Conservation (phyloP, 805 yeast genomes). For the Torulaspora franciscae region DNA sequence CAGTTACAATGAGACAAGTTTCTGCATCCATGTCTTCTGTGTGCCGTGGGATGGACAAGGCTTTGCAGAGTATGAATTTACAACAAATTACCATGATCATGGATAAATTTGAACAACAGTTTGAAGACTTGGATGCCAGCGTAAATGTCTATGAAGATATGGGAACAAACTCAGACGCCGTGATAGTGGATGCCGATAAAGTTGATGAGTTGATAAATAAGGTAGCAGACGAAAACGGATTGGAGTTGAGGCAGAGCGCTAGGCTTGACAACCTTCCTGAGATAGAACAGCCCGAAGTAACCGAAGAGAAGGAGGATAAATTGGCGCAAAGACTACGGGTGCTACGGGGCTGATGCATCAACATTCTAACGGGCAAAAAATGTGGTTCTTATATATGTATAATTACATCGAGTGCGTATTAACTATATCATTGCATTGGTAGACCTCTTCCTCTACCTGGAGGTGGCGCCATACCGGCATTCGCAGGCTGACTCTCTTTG, state of each 20-base stretch:
- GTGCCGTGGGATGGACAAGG: conserved; percentile 93
- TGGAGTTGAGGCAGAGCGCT: conserved; percentile 83
- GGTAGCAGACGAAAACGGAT: conserved; percentile 96
- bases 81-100: conserved; percentile 89
- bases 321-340: conserved; percentile 88
- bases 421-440: conserved; percentile 36
- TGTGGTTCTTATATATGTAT: conserved; percentile 4
- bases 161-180: conserved; percentile 81
- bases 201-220: conserved; percentile 86
- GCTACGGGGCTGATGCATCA: conserved; percentile 45
- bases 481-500: conserved; percentile 55
- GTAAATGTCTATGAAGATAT: conserved; percentile 90
- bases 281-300: conserved; percentile 45
- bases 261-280: conserved; percentile 46
- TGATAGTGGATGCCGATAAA: conserved; percentile 89
- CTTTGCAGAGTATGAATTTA: conserved; percentile 90
- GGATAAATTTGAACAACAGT: conserved; percentile 96
- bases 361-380: not conserved
- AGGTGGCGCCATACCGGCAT: conserved; percentile 46
- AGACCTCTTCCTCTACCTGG: conserved; percentile 67
- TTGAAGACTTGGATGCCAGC: conserved; percentile 91
- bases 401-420: conserved; percentile 8
- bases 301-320: conserved; percentile 77
- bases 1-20: conserved; percentile 94
- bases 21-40: conserved; percentile 92